Percentiles rank a stretch among this genome's conserved stretches.
phyloP scores from a whole-genome alignment of 306 rosid species.

The Trichosanthes truncata region DNA sequence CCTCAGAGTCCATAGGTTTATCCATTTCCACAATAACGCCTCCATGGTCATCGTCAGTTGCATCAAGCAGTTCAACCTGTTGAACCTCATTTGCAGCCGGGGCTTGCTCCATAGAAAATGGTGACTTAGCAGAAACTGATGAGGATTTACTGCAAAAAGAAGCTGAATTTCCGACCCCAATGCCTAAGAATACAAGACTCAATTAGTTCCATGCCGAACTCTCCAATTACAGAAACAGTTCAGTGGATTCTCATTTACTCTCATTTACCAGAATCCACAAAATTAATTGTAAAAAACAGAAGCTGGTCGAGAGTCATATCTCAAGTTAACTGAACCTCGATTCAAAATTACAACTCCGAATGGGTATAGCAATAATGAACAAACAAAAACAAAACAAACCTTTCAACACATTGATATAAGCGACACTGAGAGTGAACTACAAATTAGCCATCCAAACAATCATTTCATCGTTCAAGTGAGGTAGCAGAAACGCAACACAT shows the following conservation, averaged over 20 bases:
- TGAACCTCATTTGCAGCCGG: conserved; percentile 23
- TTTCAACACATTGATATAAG: background rate
- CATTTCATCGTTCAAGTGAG: background rate
- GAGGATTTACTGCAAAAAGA: conserved; percentile 11
- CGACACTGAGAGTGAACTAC: background rate
- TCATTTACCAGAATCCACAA: background rate
- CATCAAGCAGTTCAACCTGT: conserved; percentile 33
- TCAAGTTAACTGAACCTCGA: background rate
- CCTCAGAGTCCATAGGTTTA: conserved; percentile 38
- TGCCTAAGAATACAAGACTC: conserved; percentile 1
- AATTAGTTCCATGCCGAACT: background rate
- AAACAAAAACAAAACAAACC: background rate
- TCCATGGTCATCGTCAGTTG: conserved; percentile 46
- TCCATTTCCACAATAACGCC: conserved; percentile 61
- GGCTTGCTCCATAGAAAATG: conserved; percentile 18
- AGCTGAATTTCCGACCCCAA: conserved; percentile 12
- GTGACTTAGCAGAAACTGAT: conserved; percentile 19
- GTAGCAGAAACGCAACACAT: background rate
- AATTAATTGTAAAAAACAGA: background rate
- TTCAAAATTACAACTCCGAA: background rate
- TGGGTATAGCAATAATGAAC: background rate
- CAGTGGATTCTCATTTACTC: background rate
- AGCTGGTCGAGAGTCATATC: background rate
- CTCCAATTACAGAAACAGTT: background rate
- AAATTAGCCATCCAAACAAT: background rate